Base-by-base conservation (phyloP, 495 filamentous ascomycete species). In the Diplogelasinospora grovesii region DNA sequence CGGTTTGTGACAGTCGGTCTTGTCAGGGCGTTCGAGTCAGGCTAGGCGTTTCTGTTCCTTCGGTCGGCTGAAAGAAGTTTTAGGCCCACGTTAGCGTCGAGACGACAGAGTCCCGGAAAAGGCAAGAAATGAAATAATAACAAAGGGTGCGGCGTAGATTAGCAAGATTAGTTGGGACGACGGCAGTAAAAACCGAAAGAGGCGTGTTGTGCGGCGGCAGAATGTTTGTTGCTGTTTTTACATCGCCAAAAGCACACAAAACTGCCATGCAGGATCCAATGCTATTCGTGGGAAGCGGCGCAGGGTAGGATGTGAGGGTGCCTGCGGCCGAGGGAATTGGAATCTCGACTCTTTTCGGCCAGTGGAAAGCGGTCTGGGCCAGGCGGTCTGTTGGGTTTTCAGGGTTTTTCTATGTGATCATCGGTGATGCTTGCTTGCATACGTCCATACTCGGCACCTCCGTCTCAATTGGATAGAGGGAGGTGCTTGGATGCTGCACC, bases 221-320 rank as follows among this genome's bases (percentile, higher is more conserved):
- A 25, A 19, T 33, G 27, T 10, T 39, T 29, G 42, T 38, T 40
- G 35, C 42, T 45, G 34, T 46, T 46, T 46, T 46, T 39, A 46
- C 22, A 26, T 31, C 15, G 26, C 38, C 15, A 2, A 28, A 28
- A 28, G 26, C 26, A 28, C 10, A 9, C 26, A 28, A 28, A 13
- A 7, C 10, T 11, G 10, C 10, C 26, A 28, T 28, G 10, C 14
- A 9, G 3, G 3, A 28, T 41, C 21, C 8, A 36, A 21, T 23
- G 31, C 31, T 25, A 43, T 21, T 25, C 28, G 16, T 36, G 37
- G 41, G 24, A 36, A 35, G 41, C 32, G 41, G 41, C 41, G 36
- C 31, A 22, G 31, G 27, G 29, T 4, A 21, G 16, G 19, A 15
- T n/a, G 22, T 5, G 13, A 27, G 27, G 16, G 22, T 18, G 18